These are phyloP conservation scores for Aspergillus sp. DNA, from an alignment of 2,329 filamentous ascomycete species.

Conservation along the genomic window DNA sequence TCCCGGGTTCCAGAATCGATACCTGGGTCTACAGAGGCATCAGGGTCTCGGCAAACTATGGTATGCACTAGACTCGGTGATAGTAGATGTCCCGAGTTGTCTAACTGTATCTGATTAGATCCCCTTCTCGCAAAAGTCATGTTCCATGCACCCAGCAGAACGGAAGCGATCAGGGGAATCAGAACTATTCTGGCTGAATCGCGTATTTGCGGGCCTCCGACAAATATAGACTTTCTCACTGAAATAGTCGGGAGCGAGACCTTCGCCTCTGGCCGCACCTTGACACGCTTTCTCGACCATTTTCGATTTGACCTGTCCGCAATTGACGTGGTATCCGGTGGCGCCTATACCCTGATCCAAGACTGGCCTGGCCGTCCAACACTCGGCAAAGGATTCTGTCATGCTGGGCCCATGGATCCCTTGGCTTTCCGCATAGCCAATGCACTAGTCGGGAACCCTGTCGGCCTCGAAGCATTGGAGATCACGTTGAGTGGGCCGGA, in stretches of 20 bases:
- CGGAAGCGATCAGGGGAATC: constrained; percentile 46
- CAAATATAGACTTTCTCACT: constrained; percentile 57
- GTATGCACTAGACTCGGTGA: constrained; percentile 25
- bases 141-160: constrained; percentile 46
- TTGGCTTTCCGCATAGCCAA: constrained; percentile 60
- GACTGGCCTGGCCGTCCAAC: constrained; percentile 57
- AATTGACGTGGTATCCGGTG: constrained; percentile 56
- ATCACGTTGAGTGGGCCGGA: constrained; percentile 61
- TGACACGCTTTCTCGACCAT: constrained; percentile 55
- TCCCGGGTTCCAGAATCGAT: constrained; percentile 54
- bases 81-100: neutral
- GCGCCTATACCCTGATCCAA: constrained; percentile 58
- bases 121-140: constrained; percentile 60
- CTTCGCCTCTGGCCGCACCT: constrained; percentile 51
- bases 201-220: constrained; percentile 52
- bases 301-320: constrained; percentile 52
- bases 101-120: constrained; percentile 29
- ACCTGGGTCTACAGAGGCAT: constrained; percentile 62
- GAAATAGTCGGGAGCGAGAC: constrained; percentile 46
- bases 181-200: constrained; percentile 43
- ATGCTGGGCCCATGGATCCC: constrained; percentile 61
- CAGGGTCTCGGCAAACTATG: constrained; percentile 57
- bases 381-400: constrained; percentile 57
- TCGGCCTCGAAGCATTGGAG: constrained; percentile 54
- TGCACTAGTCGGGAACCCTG: constrained; percentile 56